Conservation (phyloP, 2,329 filamentous ascomycete species). For the Pezicula rhizophila region DNA sequence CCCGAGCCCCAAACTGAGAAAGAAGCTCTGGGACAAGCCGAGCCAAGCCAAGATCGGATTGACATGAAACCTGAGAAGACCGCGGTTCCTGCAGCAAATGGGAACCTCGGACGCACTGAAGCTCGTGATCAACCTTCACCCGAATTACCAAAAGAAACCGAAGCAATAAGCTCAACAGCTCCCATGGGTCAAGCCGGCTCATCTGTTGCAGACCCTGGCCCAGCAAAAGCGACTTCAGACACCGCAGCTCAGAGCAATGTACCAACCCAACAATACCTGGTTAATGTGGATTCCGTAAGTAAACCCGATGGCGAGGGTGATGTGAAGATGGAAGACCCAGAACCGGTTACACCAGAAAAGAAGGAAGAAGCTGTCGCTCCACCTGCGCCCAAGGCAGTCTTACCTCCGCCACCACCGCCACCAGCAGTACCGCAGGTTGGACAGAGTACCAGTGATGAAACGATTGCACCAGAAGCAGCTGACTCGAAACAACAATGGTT, state of each 20-base stretch:
- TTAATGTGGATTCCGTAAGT: conserved; percentile 3
- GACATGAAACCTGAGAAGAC: conserved; percentile 5
- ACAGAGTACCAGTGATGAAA: conserved; percentile 13
- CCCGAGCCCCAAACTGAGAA: conserved; percentile 20
- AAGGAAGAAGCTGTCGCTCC: conserved; percentile 18
- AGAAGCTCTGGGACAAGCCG: conserved; percentile 16
- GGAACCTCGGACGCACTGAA: conserved; percentile 13
- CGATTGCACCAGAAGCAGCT: conserved; percentile 14
- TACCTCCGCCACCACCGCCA: conserved; percentile 23
- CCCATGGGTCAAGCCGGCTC: conserved; percentile 10
- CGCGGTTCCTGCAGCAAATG: conserved; percentile 14
- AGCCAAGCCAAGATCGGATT: conserved; percentile 10
- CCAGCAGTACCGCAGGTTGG: conserved; percentile 18
- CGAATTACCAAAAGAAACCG: conserved; percentile 22
- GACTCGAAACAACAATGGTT: conserved; percentile 40
- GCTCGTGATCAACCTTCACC: conserved; percentile 25
- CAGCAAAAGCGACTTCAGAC: conserved; percentile 13
- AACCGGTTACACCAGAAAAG: conserved; percentile 15
- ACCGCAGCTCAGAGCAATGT: not conserved
- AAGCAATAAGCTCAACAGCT: conserved; percentile 3
- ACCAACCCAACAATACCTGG: conserved; percentile 1
- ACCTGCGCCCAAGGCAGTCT: conserved; percentile 9
- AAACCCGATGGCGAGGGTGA: conserved; percentile 20
- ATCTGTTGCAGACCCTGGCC: conserved; percentile 19
- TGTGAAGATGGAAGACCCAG: conserved; percentile 18